phyloP scores from a whole-genome alignment of 176 grass and related monocot genomes.

The Triticum urartu region DNA sequence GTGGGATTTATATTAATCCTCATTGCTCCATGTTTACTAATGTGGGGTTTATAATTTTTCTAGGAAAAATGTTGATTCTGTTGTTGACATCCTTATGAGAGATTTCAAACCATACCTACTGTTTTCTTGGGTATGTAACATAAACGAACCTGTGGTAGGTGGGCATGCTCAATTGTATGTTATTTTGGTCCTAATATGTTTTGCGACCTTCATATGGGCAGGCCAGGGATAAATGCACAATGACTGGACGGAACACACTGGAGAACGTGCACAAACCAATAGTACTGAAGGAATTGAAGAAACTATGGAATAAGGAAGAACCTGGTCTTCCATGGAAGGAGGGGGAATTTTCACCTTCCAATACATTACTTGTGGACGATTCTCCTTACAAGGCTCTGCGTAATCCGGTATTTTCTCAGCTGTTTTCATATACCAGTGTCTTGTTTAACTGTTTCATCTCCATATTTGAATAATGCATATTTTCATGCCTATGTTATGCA shows the following conservation, averaged over 20 bases:
- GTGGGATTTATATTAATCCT: background rate
- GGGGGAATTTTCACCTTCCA: slow-evolving; percentile 61
- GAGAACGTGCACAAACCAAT: slow-evolving; percentile 73
- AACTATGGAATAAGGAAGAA: slow-evolving; percentile 80
- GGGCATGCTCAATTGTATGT: background rate
- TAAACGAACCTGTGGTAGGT: background rate
- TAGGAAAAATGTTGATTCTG: slow-evolving; percentile 58
- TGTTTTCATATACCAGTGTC: background rate
- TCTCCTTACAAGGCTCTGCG: slow-evolving; percentile 91
- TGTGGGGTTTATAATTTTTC: slow-evolving; percentile 35
- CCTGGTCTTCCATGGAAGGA: slow-evolving; percentile 74
- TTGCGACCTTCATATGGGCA: slow-evolving; percentile 33
- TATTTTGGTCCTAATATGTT: slow-evolving; percentile 34
- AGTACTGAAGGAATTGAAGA: slow-evolving; percentile 76
- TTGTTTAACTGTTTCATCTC: background rate
- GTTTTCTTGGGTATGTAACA: slow-evolving; percentile 83
- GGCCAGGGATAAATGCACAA: slow-evolving; percentile 83
- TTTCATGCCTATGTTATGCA: slow-evolving; percentile 38
- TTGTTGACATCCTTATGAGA: slow-evolving; percentile 56
- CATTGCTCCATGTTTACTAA: slow-evolving; percentile 29
- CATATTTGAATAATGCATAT: slow-evolving; percentile 8
- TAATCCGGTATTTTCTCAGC: slow-evolving; percentile 58
- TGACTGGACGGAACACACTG: slow-evolving; percentile 64
- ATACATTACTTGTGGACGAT: slow-evolving; percentile 87
- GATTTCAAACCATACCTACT: slow-evolving; percentile 57